Evolutionary conservation across 768 basidiomycete species (phyloP).

Genomic region (Coprinopsis strossmayeri): DNA sequence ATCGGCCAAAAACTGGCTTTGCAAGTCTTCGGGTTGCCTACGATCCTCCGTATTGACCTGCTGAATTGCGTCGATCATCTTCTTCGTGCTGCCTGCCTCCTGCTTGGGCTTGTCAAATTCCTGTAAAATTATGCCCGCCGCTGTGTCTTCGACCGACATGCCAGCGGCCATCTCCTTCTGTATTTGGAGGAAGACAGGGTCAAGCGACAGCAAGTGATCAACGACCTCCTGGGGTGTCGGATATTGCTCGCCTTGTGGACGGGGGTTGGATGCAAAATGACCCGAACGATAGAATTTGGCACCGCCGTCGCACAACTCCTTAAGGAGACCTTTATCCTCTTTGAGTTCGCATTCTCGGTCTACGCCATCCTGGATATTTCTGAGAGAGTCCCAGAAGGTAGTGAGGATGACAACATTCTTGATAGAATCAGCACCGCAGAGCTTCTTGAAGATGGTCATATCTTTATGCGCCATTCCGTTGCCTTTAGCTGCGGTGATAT

Average conservation of each 20-base stretch:
- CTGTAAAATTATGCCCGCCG: neutral
- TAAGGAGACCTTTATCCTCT: slow-evolving; percentile 29
- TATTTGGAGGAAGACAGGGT: slow-evolving; percentile 9
- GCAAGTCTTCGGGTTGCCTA: neutral
- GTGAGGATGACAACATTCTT: slow-evolving; percentile 40
- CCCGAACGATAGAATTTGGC: slow-evolving; percentile 27
- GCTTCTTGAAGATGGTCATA: slow-evolving; percentile 35
- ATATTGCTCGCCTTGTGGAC: neutral
- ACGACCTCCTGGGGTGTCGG: neutral
- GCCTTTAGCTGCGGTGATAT: slow-evolving; percentile 31
- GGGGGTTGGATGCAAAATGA: slow-evolving; percentile 17
- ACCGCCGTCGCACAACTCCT: slow-evolving; percentile 19
- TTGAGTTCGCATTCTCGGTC: slow-evolving; percentile 28
- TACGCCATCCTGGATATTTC: slow-evolving; percentile 22
- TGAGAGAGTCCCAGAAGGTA: slow-evolving; percentile 37
- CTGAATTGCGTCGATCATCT: neutral
- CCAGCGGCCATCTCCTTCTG: slow-evolving; percentile 16
- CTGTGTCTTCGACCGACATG: slow-evolving; percentile 1
- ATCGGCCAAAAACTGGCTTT: neutral
- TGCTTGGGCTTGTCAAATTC: slow-evolving; percentile 3
- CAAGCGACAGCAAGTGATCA: neutral
- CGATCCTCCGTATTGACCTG: too few species aligned
- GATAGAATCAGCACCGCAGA: slow-evolving; percentile 35
- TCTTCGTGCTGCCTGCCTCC: too few species aligned
- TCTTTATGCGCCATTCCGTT: slow-evolving; percentile 31